phyloP scores from a whole-genome alignment of 176 grass and related monocot species.

The Triticum dicoccoides region DNA sequence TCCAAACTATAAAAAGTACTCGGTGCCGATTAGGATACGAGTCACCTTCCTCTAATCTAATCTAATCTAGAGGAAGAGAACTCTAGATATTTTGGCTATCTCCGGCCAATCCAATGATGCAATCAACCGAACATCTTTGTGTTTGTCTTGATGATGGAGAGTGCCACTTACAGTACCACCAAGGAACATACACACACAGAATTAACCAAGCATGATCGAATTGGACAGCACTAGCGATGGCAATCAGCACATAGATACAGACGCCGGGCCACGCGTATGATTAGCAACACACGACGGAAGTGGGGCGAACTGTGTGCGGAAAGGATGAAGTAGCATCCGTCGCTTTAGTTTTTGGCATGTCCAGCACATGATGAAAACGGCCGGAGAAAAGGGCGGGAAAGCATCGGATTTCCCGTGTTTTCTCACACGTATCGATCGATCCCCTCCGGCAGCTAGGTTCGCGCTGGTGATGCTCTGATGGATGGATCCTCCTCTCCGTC shows the following conservation, averaged over 20 bases:
- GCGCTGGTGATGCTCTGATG: background rate
- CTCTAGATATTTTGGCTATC: background rate
- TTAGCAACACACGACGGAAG: background rate
- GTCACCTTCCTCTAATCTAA: background rate
- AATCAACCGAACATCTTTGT: background rate
- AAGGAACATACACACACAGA: background rate
- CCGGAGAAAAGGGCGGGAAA: background rate
- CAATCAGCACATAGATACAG: background rate
- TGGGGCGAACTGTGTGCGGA: background rate
- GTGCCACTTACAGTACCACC: background rate
- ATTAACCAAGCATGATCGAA: background rate
- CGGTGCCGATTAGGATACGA: background rate
- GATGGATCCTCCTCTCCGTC: too few species aligned
- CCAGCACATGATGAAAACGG: slow-evolving; percentile 23
- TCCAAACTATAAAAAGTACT: background rate
- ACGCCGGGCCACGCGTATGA: background rate
- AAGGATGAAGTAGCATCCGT: too few species aligned
- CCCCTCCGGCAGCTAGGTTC: background rate
- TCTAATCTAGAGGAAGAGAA: background rate
- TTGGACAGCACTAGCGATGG: background rate
- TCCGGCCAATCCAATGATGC: background rate
- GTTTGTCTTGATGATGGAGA: background rate
- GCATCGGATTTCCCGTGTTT: background rate
- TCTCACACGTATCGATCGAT: background rate
- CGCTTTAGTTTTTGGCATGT: background rate